phyloP scores from a whole-genome alignment of 2,329 filamentous ascomycete species.

The Ascochyta viciae-villosae region DNA sequence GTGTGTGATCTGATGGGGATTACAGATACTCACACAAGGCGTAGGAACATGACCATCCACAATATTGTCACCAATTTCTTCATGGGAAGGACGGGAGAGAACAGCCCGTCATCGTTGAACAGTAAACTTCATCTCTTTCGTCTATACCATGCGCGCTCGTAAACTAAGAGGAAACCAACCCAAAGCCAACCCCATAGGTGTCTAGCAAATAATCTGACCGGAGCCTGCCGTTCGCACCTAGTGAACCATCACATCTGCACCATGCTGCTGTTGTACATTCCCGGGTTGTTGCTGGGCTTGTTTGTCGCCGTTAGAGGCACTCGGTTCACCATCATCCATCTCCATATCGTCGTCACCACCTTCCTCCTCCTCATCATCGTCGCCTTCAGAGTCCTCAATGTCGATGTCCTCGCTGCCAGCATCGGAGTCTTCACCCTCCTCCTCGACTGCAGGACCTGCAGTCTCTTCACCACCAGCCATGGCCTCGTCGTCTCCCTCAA shows the following conservation, averaged over 20 bases:
- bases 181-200: not conserved
- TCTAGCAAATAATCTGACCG: not conserved
- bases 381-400: constrained; percentile 75
- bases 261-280: constrained; percentile 30
- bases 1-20: too few species aligned
- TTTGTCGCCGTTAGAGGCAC: constrained; percentile 46
- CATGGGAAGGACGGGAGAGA: not conserved
- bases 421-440: constrained; percentile 70
- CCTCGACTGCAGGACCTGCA: constrained; percentile 61
- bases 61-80: not conserved
- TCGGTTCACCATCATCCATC: constrained; percentile 61
- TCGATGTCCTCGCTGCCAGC: constrained; percentile 81
- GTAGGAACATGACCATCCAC: not conserved
- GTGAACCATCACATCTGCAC: constrained; percentile 52
- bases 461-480: constrained; percentile 74
- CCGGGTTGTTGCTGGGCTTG: constrained; percentile 34
- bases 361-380: constrained; percentile 73
- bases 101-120: not conserved
- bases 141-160: constrained; percentile 17
- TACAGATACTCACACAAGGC: too few species aligned
- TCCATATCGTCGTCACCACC: constrained; percentile 63
- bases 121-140: constrained; percentile 9
- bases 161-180: constrained; percentile 6
- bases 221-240: constrained; percentile 23
- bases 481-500: constrained; percentile 70